These are phyloP conservation scores for Pyronema domesticum DNA, from an alignment of 495 filamentous ascomycete species.

Conservation along the genomic window DNA sequence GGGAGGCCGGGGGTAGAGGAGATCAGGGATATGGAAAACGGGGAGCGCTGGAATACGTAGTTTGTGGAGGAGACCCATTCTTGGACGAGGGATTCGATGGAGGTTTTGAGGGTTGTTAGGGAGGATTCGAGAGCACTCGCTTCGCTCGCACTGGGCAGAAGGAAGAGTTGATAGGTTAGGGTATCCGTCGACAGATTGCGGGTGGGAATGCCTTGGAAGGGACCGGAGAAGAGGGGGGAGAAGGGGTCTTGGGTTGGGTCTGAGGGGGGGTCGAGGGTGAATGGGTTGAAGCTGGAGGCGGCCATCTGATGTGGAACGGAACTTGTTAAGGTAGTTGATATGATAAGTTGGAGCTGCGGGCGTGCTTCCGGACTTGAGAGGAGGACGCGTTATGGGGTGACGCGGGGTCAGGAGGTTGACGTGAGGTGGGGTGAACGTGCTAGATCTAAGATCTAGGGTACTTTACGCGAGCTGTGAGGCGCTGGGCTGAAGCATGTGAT, in stretches of 20 bases:
- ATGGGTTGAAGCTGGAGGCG: background rate
- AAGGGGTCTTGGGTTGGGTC: background rate
- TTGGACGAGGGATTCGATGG: constrained; percentile 32
- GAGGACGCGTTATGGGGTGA: no score
- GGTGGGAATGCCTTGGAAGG: constrained; percentile 48
- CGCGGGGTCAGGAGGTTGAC: no score
- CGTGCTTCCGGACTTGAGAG: no score
- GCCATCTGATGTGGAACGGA: background rate
- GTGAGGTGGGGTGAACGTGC: no score
- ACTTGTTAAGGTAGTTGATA: no score
- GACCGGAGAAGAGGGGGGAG: constrained; percentile 1
- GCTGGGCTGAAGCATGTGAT: no score
- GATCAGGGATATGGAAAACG: constrained; percentile 43
- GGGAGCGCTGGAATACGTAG: constrained; percentile 91
- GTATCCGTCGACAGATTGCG: constrained; percentile 63
- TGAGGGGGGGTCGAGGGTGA: background rate
- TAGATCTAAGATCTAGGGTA: no score
- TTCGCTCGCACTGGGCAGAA: constrained; percentile 37
- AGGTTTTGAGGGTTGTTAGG: background rate
- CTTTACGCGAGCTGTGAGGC: no score
- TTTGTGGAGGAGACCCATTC: constrained; percentile 28
- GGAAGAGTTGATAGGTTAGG: constrained; percentile 68
- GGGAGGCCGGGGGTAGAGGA: background rate
- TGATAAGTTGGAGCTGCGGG: no score
- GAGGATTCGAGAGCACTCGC: constrained; percentile 42